Conservation (phyloP, 2,329 filamentous ascomycete species). For the Sclerotinia minor region DNA sequence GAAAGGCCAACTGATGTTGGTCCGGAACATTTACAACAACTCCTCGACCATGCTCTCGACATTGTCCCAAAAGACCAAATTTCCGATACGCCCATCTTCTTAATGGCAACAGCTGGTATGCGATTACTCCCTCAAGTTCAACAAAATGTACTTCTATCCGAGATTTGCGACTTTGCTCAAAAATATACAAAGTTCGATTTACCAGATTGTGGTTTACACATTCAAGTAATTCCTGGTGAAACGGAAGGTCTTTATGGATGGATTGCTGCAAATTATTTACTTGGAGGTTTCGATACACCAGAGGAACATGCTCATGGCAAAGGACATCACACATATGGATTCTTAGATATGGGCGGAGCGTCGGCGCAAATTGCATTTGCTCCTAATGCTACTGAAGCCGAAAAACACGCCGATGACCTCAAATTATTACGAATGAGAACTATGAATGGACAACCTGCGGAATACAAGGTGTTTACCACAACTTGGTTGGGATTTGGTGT, state of each 20-base stretch:
- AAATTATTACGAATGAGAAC: slow-evolving; percentile 83
- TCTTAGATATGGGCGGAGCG: slow-evolving; percentile 96
- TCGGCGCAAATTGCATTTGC: slow-evolving; percentile 98
- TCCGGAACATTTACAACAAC: slow-evolving; percentile 72
- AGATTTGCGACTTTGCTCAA: slow-evolving; percentile 81
- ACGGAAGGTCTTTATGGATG: slow-evolving; percentile 96
- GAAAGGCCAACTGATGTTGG: slow-evolving; percentile 75
- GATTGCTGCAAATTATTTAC: slow-evolving; percentile 93
- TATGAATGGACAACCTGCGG: slow-evolving; percentile 71
- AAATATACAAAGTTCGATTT: slow-evolving; percentile 77
- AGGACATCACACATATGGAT: slow-evolving; percentile 91
- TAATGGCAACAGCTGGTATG: slow-evolving; percentile 96
- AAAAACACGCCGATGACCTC: slow-evolving; percentile 85
- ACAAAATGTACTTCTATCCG: slow-evolving; percentile 69
- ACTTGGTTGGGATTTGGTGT: slow-evolving; percentile 98
- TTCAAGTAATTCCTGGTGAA: slow-evolving; percentile 93
- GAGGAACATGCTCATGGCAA: slow-evolving; percentile 78
- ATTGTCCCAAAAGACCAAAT: slow-evolving; percentile 76
- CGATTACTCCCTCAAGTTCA: slow-evolving; percentile 75
- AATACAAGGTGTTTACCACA: slow-evolving; percentile 90
- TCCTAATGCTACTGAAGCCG: slow-evolving; percentile 85
- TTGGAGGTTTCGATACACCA: slow-evolving; percentile 84
- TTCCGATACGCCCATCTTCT: slow-evolving; percentile 83
- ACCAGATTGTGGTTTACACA: slow-evolving; percentile 84
- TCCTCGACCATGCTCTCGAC: slow-evolving; percentile 79